Base-by-base conservation (phyloP, 208 protist genomes). In the Angomonas deanei region DNA sequence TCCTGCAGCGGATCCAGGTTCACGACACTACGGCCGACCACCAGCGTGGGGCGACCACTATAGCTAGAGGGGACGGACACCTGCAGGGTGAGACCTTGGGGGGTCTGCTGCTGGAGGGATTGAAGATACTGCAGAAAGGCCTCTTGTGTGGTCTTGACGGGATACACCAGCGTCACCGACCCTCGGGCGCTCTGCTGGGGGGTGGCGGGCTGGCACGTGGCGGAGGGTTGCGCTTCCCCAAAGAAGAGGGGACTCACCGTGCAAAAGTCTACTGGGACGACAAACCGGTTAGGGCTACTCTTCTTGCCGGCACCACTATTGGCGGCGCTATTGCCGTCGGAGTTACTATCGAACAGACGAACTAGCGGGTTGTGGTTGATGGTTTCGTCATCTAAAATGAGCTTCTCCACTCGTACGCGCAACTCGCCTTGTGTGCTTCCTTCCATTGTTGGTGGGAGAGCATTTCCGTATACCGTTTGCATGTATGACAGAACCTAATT, bases 51-150 rank as follows among this genome's bases (percentile, higher is more conserved):
- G 0, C 85, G 70, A 10, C 88, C 88, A 61, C 81, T 91, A 68
- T 91, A 94, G 58, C 79, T 92, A 13, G 83, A 84, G 5, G 88
- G 88, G 0, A 94, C 88, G 56, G 79, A 89, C 30, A 94, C 77
- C 58, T 79, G 64, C 48, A 94, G 33, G 62, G 89, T 83, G 60
- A 94, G 39, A 2, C 88, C 88, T 32, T 66, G 55, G 32, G 84
- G 76, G 17, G 74, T 67, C 1, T 77, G 84, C 30, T 61, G 48
- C 27, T 69, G 73, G 83, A 92, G 88, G 63, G 80, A 69, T 34
- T 55, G 31, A 5, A 94, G 66, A 50, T 94, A 94, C 6, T 82
- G 66, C 6, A 6, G 60, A 39, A 94, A 91, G 36, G 77, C 64
- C 23, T 28, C 49, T n/a, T 71, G 61, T 24, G 50, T 62, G n/a